Conservation (phyloP, 768 basidiomycete species). For the Suillus placidus region DNA sequence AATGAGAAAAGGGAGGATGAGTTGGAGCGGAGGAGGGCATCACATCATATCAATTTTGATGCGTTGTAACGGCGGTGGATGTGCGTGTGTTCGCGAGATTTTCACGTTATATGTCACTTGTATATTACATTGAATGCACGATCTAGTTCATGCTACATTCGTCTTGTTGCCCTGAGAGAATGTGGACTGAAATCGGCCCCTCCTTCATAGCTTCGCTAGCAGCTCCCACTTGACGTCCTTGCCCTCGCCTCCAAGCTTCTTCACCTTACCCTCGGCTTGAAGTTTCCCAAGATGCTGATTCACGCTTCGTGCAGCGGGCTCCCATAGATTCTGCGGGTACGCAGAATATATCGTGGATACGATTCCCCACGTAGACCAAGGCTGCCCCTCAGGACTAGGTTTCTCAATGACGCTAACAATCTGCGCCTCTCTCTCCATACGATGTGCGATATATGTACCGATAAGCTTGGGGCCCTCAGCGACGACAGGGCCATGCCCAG, state of each 20-base stretch:
- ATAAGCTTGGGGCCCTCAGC: constrained; percentile 62
- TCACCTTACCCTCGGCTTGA: constrained; percentile 61
- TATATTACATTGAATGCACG: constrained; percentile 8
- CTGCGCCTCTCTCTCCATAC: constrained; percentile 80
- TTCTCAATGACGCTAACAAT: constrained; percentile 57
- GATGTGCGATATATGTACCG: constrained; percentile 74
- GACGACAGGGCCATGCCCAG: constrained; percentile 86
- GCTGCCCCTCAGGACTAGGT: constrained; percentile 30
- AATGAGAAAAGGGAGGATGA: constrained; percentile 98
- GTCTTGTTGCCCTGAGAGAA: background rate
- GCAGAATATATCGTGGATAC: constrained; percentile 68
- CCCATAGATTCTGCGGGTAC: constrained; percentile 73
- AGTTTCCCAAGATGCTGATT: constrained; percentile 76
- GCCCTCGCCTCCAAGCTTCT: constrained; percentile 51
- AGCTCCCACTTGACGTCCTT: constrained; percentile 53
- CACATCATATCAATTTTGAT: constrained; percentile 98
- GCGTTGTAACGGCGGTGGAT: constrained; percentile 59
- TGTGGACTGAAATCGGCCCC: background rate
- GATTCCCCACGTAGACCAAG: constrained; percentile 68
- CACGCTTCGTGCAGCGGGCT: constrained; percentile 70
- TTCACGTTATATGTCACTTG: constrained; percentile 8
- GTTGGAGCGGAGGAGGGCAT: constrained; percentile 78
- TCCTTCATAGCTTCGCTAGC: constrained; percentile 15
- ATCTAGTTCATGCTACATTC: constrained; percentile 6
- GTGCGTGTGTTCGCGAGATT: constrained; percentile 16